Percentiles rank a stretch among this genome's conserved stretches.
These are phyloP conservation scores for Oenanthe javanica DNA, from an alignment of 140 eudicot species.

Conservation along the genomic window DNA sequence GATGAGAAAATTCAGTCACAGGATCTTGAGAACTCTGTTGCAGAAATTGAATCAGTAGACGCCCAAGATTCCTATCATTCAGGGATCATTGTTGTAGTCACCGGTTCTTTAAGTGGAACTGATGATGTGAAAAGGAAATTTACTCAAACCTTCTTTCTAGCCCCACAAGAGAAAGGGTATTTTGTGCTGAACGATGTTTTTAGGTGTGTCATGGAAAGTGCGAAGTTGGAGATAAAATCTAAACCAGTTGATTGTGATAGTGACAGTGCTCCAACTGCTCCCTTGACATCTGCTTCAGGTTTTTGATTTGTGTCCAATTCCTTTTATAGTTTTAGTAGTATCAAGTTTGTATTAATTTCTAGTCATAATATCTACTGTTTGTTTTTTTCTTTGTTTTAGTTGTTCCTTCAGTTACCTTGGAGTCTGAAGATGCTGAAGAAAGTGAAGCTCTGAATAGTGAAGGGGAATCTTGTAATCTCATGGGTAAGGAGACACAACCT, in stretches of 20 bases:
- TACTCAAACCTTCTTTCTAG: slow-evolving; percentile 64
- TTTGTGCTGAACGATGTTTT: slow-evolving; percentile 66
- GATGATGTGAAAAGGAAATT: slow-evolving; percentile 54
- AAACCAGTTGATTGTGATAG: slow-evolving; percentile 18
- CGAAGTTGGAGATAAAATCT: slow-evolving; percentile 20
- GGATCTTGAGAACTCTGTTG: slow-evolving; percentile 52
- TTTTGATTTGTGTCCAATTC: neutral
- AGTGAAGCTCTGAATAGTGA: slow-evolving; percentile 15
- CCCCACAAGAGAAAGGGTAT: slow-evolving; percentile 70
- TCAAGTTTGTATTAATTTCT: neutral
- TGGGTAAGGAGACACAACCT: slow-evolving; percentile 22
- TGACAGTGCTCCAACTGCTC: slow-evolving; percentile 24
- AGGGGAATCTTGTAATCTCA: slow-evolving; percentile 28
- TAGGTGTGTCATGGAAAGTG: slow-evolving; percentile 40
- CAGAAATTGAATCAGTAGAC: slow-evolving; percentile 80
- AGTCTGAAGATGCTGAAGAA: slow-evolving; percentile 2
- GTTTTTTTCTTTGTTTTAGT: neutral
- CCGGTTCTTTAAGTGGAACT: slow-evolving; percentile 66
- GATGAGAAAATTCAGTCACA: slow-evolving; percentile 58
- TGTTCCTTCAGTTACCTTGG: neutral
- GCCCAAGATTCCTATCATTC: slow-evolving; percentile 65
- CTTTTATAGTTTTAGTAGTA: neutral
- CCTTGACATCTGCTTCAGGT: slow-evolving; percentile 38
- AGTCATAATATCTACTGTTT: neutral
- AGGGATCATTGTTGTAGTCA: slow-evolving; percentile 72